Evolutionary conservation across 163 green algal genomes (phyloP).

Genomic region (Scenedesmus sp.): DNA sequence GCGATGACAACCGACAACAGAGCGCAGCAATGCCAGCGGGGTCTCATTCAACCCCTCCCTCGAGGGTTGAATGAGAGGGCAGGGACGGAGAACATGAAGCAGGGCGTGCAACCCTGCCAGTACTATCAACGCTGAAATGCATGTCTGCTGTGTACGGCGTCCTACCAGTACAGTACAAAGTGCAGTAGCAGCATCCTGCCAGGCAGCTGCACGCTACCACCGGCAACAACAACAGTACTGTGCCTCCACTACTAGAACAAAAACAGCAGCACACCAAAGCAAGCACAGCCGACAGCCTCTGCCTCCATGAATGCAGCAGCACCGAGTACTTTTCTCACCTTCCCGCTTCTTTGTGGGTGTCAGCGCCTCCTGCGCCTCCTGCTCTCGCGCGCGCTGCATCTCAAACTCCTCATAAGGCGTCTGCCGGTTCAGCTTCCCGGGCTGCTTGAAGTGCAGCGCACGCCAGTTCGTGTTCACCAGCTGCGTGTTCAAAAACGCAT

Average conservation of each 20-base stretch:
- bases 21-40: too few relatives aligned
- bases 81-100: too few relatives aligned
- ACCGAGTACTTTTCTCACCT: background rate
- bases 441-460: constrained; percentile 20
- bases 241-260: background rate
- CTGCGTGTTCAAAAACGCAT: background rate
- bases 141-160: background rate
- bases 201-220: background rate
- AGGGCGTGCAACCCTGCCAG: too few relatives aligned
- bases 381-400: constrained; percentile 13
- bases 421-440: constrained; percentile 48
- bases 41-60: too few relatives aligned
- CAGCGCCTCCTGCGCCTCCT: constrained; percentile 18
- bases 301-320: background rate
- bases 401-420: constrained; percentile 43
- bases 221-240: background rate
- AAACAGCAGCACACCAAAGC: background rate
- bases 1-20: too few relatives aligned
- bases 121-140: background rate
- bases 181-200: background rate
- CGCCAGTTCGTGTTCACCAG: constrained; percentile 34
- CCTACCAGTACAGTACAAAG: too few relatives aligned
- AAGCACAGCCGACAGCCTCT: background rate
- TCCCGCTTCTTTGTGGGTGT: background rate
- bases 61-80: too few relatives aligned